A percentile compares a stretch with the other conserved stretches of the same genome.
Conservation (phyloP, 1,284 basidiomycete genomes). For the Malassezia obtusa region DNA sequence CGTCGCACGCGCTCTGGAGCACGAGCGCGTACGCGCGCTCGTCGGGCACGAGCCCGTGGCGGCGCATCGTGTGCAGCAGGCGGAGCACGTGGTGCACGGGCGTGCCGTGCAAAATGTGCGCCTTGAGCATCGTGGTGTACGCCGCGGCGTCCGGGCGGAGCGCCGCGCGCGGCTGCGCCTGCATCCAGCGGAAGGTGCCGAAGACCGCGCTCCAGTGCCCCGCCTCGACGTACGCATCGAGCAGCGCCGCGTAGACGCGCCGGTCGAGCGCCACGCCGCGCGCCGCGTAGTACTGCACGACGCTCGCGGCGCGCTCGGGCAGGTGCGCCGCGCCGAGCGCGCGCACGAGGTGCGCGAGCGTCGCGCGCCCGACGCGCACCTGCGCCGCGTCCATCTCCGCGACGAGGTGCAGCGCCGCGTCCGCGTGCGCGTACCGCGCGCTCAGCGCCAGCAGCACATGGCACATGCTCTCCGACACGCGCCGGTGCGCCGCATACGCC, state of each 20-base stretch:
- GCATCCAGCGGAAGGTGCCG: constrained; percentile 62
- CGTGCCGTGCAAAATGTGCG: constrained; percentile 68
- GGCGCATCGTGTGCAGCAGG: constrained; percentile 59
- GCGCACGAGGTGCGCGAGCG: constrained; percentile 5
- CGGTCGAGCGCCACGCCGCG: constrained; percentile 1
- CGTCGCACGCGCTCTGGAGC: constrained; percentile 74
- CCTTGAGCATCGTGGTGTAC: constrained; percentile 65
- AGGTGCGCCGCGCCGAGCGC: constrained; percentile 10
- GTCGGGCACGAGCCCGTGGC: constrained; percentile 56
- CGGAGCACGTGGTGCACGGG: constrained; percentile 62
- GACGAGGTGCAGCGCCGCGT: constrained; percentile 4
- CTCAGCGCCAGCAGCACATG: constrained; percentile 6
- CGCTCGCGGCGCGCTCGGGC: constrained; percentile 8
- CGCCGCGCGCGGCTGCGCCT: constrained; percentile 14
- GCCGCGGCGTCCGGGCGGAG: constrained; percentile 26
- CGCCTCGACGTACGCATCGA: constrained; percentile 74
- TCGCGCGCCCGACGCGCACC: neutral
- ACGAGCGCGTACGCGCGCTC: constrained; percentile 64
- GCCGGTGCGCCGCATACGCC: neutral
- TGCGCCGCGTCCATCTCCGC: constrained; percentile 6
- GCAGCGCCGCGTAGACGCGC: constrained; percentile 54
- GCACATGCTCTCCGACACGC: constrained; percentile 10
- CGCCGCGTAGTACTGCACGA: constrained; percentile 3
- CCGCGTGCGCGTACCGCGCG: neutral
- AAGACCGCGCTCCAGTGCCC: constrained; percentile 70